Conservation (phyloP, 2,329 filamentous ascomycete species). For the Thielaviopsis musarum region DNA sequence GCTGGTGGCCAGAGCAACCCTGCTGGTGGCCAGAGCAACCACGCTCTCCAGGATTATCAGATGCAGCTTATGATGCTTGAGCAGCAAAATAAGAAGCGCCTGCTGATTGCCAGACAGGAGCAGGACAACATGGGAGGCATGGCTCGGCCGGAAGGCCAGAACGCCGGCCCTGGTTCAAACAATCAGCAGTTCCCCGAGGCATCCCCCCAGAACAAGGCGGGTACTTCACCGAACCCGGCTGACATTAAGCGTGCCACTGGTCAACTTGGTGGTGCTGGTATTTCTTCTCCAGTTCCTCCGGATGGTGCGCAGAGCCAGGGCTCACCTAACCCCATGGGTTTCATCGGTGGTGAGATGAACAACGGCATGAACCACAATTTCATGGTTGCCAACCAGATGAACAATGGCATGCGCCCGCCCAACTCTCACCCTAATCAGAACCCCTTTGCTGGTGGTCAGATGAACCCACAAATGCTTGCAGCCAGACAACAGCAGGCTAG, state of each 20-base stretch:
- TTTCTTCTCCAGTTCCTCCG: conserved; percentile 50
- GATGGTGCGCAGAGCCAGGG: conserved; percentile 49
- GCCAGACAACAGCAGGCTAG: conserved; percentile 23
- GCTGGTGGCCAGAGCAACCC: conserved; percentile 22
- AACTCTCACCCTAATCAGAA: conserved; percentile 46
- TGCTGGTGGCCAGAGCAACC: conserved; percentile 37
- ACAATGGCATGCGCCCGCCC: conserved; percentile 47
- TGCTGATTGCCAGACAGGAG: conserved; percentile 69
- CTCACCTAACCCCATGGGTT: conserved; percentile 48
- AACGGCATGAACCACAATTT: conserved; percentile 43
- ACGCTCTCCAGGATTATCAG: conserved; percentile 73
- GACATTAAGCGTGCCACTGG: conserved; percentile 68
- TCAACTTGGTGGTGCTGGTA: conserved; percentile 51
- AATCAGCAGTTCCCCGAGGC: conserved; percentile 49
- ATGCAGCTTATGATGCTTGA: conserved; percentile 80
- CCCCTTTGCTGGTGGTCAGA: conserved; percentile 34
- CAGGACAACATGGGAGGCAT: conserved; percentile 45
- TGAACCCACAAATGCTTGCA: conserved; percentile 44
- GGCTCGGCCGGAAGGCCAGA: conserved; percentile 33
- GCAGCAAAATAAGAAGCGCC: conserved; percentile 73
- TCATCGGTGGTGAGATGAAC: conserved; percentile 47
- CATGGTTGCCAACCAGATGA: conserved; percentile 41
- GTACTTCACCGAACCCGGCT: conserved; percentile 58
- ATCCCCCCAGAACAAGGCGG: conserved; percentile 50
- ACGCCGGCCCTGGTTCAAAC: conserved; percentile 39